Evolutionary conservation across 2,329 filamentous ascomycete species (phyloP).

Genomic region (Onygena corvina): DNA sequence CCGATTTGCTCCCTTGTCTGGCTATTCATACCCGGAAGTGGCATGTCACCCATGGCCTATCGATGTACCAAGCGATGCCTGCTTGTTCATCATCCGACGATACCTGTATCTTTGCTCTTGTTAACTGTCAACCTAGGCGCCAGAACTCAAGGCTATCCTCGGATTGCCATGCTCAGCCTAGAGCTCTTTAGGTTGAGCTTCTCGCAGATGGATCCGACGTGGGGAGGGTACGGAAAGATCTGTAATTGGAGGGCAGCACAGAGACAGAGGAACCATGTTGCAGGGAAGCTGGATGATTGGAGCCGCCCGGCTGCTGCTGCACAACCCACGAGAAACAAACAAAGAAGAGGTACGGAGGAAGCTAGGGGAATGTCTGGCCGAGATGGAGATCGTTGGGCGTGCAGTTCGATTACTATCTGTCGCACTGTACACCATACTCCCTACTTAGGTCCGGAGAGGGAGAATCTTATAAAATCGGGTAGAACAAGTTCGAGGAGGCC

Average conservation of each 20-base stretch:
- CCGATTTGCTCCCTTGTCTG: not conserved
- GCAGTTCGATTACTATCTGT: not conserved
- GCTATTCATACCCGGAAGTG: not conserved
- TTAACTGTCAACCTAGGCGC: not conserved
- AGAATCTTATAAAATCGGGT: not conserved
- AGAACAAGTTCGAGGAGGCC: not conserved
- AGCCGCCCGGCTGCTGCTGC: constrained; percentile 1
- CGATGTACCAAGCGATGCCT: no score
- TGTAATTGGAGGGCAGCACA: constrained; percentile 7
- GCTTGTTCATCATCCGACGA: not conserved
- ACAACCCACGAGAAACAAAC: constrained; percentile 8
- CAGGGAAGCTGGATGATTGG: constrained; percentile 6
- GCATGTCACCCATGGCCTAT: not conserved
- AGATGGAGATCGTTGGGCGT: constrained; percentile 2
- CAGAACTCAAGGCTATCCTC: constrained; percentile 4
- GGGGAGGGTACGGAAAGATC: constrained; percentile 6
- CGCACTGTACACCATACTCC: not conserved
- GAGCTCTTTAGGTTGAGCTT: constrained; percentile 4
- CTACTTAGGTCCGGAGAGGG: not conserved
- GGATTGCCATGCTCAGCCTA: not conserved
- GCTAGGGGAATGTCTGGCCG: not conserved
- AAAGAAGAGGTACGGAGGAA: not conserved
- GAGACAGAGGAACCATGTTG: constrained; percentile 4
- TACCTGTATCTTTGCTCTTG: not conserved
- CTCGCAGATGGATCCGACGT: constrained; percentile 5